These are phyloP conservation scores for Dryas alaskensis DNA, from an alignment of 306 rosid genomes.

Conservation along the genomic window DNA sequence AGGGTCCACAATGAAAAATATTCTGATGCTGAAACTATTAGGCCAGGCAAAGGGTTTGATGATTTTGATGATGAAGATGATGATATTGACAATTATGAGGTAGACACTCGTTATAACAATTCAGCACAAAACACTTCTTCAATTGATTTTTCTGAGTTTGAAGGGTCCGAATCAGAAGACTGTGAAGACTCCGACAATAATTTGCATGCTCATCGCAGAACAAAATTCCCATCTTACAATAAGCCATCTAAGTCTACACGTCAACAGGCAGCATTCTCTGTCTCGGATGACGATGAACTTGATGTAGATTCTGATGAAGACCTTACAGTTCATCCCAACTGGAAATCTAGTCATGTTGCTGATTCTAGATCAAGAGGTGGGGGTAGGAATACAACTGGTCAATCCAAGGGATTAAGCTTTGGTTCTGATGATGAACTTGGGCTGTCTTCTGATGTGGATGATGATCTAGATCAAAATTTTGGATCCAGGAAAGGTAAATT, in stretches of 20 bases:
- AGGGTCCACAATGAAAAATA: constrained; percentile 47
- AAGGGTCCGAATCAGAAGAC: constrained; percentile 54
- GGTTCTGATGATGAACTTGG: constrained; percentile 80
- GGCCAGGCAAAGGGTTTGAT: constrained; percentile 76
- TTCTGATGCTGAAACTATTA: constrained; percentile 40
- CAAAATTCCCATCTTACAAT: constrained; percentile 33
- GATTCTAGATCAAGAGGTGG: constrained; percentile 45
- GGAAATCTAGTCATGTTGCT: constrained; percentile 65
- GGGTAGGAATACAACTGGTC: constrained; percentile 39
- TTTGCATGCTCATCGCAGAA: constrained; percentile 21
- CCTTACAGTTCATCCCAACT: constrained; percentile 44
- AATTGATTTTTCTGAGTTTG: constrained; percentile 51
- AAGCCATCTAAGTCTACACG: constrained; percentile 32
- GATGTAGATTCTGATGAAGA: constrained; percentile 49
- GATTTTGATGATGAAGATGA: constrained; percentile 89
- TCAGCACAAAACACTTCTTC: constrained; percentile 44
- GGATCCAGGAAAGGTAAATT: constrained; percentile 44
- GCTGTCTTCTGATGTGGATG: constrained; percentile 72
- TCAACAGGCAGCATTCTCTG: constrained; percentile 44
- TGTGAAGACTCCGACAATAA: constrained; percentile 31
- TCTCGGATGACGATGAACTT: constrained; percentile 56
- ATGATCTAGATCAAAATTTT: constrained; percentile 37
- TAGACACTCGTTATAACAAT: constrained; percentile 48
- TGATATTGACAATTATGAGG: constrained; percentile 82
- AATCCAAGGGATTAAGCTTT: constrained; percentile 59